Evolutionary conservation across 352 stramenopile genomes (phyloP), one percentile per base, ranked within the genome.

Genomic region (Phytopythium cucurbitacearum): DNA sequence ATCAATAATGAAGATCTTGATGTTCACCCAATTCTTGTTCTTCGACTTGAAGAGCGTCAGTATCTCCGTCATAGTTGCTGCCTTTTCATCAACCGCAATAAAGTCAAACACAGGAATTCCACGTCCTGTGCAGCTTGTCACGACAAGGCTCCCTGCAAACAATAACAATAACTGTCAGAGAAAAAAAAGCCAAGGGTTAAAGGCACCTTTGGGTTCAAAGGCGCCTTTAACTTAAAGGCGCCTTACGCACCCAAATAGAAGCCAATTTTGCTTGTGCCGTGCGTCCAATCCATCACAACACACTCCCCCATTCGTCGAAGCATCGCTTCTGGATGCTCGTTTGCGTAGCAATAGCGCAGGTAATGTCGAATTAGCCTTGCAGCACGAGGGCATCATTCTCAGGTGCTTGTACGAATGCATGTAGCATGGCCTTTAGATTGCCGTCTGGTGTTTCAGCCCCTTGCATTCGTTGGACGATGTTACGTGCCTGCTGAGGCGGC

Each of bases 271-370:
- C 69, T 72, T 0, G 56, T 63, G 2, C 1, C 50, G 4, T 63
- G 56, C 5, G 59, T 72, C 40, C 56, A 69, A 43, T 72, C 60
- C 56, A 69, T 65, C 1, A 42, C 34, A 3, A 71, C 10, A 7
- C 36, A 61, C 9, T 67, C 46, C 59, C 59, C 58, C 51, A 67
- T 7, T 33, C 11, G 40, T 59, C 39, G 16, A 63, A 65, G n/a
- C 43, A 55, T 12, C 57, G n/a, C 41, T 65, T 65, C 40, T 65
- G 57, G 15, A 53, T 15, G n/a, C n/a, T n/a, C n/a, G n/a, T n/a
- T n/a, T n/a, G n/a, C n/a, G n/a, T n/a, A n/a, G n/a, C n/a, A n/a
- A n/a, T n/a, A n/a, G n/a, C n/a, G n/a, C n/a, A n/a, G n/a, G n/a
- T n/a, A n/a, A n/a, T n/a, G n/a, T n/a, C n/a, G n/a, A n/a, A n/a